Evolutionary conservation across 768 basidiomycete species (phyloP).

Genomic region (Hericium erinaceus): DNA sequence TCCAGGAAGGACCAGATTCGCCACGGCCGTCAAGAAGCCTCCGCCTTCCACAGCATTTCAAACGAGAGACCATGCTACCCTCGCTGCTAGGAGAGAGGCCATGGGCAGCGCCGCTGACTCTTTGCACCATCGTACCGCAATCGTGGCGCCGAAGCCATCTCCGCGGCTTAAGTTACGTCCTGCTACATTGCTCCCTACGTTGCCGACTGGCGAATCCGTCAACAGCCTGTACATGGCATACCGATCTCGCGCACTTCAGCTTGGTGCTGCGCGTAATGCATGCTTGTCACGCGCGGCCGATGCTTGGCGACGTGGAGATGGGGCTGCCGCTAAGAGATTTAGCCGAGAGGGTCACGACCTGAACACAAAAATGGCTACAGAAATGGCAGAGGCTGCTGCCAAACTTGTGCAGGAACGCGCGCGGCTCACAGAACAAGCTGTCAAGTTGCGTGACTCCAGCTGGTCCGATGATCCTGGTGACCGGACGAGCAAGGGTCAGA

Average conservation of each 20-base stretch:
- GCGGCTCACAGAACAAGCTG: conserved; percentile 65
- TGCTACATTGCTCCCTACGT: conserved; percentile 77
- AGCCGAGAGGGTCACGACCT: conserved; percentile 89
- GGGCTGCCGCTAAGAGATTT: conserved; percentile 91
- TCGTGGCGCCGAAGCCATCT: conserved; percentile 73
- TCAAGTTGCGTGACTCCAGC: conserved; percentile 53
- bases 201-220: conserved; percentile 76
- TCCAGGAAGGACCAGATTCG: conserved; percentile 82
- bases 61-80: conserved; percentile 26
- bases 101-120: conserved; percentile 54
- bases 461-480: conserved; percentile 86
- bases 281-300: conserved; percentile 93
- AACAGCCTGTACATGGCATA: conserved; percentile 84
- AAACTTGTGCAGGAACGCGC: conserved; percentile 79
- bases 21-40: conserved; percentile 78
- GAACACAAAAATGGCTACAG: conserved; percentile 82
- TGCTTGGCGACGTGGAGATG: conserved; percentile 92
- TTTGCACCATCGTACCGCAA: conserved; percentile 54
- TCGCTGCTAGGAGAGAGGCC: conserved; percentile 44
- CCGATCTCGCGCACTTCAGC: conserved; percentile 78
- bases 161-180: conserved; percentile 79
- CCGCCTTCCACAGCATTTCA: conserved; percentile 21
- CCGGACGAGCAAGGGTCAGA: conserved; percentile 60
- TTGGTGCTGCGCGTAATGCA: conserved; percentile 90
- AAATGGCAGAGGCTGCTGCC: conserved; percentile 80